These are phyloP conservation scores for Coemansia umbellata DNA, from an alignment of 192 early-diverging fungal species.

Conservation along the genomic window DNA sequence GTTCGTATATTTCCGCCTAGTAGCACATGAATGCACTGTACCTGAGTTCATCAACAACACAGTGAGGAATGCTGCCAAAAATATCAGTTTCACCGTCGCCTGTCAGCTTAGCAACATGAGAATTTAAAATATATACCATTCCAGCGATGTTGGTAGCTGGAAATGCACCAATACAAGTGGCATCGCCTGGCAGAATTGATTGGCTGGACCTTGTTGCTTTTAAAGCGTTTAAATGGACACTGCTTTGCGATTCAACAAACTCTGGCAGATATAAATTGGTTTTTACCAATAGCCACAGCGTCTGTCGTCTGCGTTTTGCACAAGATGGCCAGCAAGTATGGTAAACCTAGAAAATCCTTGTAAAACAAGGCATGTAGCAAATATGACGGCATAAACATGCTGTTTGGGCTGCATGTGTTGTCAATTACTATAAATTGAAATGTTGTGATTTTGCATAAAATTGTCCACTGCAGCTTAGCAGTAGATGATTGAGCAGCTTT, in stretches of 20 bases:
- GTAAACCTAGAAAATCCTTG: slow-evolving; percentile 4
- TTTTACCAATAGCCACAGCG: background rate
- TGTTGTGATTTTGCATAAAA: too few species aligned
- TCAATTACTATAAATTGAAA: too few species aligned
- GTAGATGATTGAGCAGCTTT: too few species aligned
- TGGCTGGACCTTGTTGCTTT: background rate
- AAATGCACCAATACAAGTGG: background rate
- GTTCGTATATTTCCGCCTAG: too few species aligned
- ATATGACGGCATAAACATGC: slow-evolving; percentile 14
- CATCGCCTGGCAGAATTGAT: background rate
- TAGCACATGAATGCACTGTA: slow-evolving; percentile 12
- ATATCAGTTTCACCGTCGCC: slow-evolving; percentile 14
- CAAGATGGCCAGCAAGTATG: slow-evolving; percentile 8
- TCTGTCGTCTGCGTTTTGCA: background rate
- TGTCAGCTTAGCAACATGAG: background rate
- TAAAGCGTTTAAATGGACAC: background rate
- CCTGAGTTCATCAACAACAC: slow-evolving; percentile 8
- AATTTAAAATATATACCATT: background rate
- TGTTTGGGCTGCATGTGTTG: too few species aligned
- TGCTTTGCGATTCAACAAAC: slow-evolving; percentile 11
- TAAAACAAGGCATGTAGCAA: slow-evolving; percentile 9
- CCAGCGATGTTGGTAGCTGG: background rate
- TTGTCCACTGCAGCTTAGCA: too few species aligned
- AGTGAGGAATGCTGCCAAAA: slow-evolving; percentile 14
- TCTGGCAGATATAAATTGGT: slow-evolving; percentile 20